Percentiles rank a stretch among this genome's conserved stretches.
phyloP scores from a whole-genome alignment of 192 early-diverging fungal species.

The Podochytrium sp. region DNA sequence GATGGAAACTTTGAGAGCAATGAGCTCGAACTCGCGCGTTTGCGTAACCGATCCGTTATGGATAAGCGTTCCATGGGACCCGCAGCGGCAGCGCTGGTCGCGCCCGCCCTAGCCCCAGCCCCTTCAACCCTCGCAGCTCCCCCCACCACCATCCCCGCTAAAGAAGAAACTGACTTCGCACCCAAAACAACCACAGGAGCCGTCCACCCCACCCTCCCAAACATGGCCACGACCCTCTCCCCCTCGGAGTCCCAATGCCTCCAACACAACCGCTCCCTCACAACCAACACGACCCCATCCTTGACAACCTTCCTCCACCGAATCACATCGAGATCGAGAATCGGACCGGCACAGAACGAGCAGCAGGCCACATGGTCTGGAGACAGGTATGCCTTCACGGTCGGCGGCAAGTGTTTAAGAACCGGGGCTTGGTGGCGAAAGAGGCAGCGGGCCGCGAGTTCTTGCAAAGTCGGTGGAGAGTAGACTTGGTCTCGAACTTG shows the following conservation, averaged over 20 bases:
- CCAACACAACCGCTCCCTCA: slow-evolving; percentile 66
- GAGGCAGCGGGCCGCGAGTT: slow-evolving; percentile 76
- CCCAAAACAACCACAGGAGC: slow-evolving; percentile 47
- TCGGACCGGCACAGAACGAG: slow-evolving; percentile 80
- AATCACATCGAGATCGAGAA: slow-evolving; percentile 64
- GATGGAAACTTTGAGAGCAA: no score
- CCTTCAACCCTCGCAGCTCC: no score
- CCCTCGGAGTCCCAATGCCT: slow-evolving; percentile 73
- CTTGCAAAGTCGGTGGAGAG: slow-evolving; percentile 68
- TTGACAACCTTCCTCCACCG: slow-evolving; percentile 71
- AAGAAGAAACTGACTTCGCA: no score
- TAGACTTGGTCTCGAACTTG: slow-evolving; percentile 26
- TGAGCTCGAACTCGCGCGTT: no score
- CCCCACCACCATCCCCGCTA: no score
- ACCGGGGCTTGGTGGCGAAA: slow-evolving; percentile 68
- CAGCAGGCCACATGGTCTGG: slow-evolving; percentile 57
- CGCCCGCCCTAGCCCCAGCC: no score
- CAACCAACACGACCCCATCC: slow-evolving; percentile 4
- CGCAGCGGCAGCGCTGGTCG: no score
- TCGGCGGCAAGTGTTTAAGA: slow-evolving; percentile 47
- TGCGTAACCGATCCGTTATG: no score
- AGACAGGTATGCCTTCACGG: slow-evolving; percentile 68
- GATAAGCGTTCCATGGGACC: no score
- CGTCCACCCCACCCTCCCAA: slow-evolving; percentile 55
- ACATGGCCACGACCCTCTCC: slow-evolving; percentile 63